Base-by-base conservation (phyloP, 2,329 filamentous ascomycete genomes). In the Cladorrhinum sp. region DNA sequence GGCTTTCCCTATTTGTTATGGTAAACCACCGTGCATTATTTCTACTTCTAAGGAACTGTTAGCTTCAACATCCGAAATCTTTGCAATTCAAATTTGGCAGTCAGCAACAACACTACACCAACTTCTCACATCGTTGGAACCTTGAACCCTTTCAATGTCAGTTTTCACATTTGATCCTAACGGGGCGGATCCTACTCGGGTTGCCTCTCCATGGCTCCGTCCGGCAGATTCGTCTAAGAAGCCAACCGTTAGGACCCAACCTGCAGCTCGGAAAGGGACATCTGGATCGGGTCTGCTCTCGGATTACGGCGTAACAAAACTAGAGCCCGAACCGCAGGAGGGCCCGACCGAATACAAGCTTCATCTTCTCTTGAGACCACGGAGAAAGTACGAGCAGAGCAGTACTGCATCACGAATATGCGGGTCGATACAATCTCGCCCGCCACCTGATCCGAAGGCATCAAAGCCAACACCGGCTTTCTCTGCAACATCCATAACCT, bases 271-370 rank as follows among this genome's bases (percentile, higher is more conserved):
- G 64, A 63, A 62, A 65, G 54, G 64, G 4, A 58, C 62, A 2
- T 66, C 70, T 20, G 73, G 73, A 57, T 71, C 77, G 5, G 78
- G 76, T n/a, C 68, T 80, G 7, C 75, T 85, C 12, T 81, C 81
- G 3, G 83, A 88, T 58, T 87, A 85, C 71, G 84, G 82, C 1
- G 84, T 95, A 50, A 89, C 87, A 50, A 91, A 88, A 69, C 78
- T 99, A 16, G 88, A 93, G 64, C 88, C 93, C 12, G 95, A 99
- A 73, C 93, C 93, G 5, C 93, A 98, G 71, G 89, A 96, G 64
- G 95, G 95, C 0, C 92, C 95, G 18, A 96, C 91, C 0, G 95
- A 99, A 76, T 99, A 99, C 77, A 99, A 99, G 74, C 78, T 99
- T 49, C 95, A 98, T 75, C 79, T 99, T 5, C 81, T 98, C 6